Evolutionary conservation across 1,284 basidiomycete species (phyloP).

Genomic region (Marasmius sp.): DNA sequence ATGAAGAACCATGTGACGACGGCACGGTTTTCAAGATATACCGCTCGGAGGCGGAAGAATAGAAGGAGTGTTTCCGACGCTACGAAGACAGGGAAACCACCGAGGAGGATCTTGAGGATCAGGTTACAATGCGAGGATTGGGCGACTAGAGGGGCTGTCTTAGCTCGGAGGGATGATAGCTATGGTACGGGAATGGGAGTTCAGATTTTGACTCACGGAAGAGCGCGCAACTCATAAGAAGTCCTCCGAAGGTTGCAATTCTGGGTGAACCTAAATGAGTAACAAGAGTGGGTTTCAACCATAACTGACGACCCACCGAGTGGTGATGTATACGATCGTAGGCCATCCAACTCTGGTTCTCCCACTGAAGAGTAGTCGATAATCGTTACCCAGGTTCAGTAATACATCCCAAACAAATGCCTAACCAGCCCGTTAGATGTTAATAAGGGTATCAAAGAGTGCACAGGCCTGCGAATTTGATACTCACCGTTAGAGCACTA

Average conservation of each 20-base stretch:
- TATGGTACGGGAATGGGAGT: too few relatives aligned
- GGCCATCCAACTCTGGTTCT: neutral
- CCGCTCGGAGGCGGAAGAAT: neutral
- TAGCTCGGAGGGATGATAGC: too few relatives aligned
- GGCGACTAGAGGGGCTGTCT: neutral
- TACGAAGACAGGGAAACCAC: neutral
- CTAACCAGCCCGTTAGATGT: neutral
- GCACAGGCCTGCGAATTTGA: too few relatives aligned
- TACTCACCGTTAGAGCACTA: too few relatives aligned
- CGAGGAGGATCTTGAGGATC: neutral
- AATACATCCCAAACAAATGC: neutral
- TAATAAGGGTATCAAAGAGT: too few relatives aligned
- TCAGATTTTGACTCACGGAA: neutral
- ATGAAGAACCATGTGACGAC: neutral
- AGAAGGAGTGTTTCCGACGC: neutral
- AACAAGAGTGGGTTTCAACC: neutral
- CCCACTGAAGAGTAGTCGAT: neutral
- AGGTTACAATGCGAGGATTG: neutral
- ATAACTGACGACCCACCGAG: neutral
- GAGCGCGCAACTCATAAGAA: neutral
- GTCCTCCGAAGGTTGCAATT: neutral
- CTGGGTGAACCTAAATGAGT: neutral
- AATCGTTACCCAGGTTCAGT: neutral
- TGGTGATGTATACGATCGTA: neutral
- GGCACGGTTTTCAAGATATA: neutral